Evolutionary conservation across 345 rosid genomes (phyloP).

Genomic region (Brassica nigra): DNA sequence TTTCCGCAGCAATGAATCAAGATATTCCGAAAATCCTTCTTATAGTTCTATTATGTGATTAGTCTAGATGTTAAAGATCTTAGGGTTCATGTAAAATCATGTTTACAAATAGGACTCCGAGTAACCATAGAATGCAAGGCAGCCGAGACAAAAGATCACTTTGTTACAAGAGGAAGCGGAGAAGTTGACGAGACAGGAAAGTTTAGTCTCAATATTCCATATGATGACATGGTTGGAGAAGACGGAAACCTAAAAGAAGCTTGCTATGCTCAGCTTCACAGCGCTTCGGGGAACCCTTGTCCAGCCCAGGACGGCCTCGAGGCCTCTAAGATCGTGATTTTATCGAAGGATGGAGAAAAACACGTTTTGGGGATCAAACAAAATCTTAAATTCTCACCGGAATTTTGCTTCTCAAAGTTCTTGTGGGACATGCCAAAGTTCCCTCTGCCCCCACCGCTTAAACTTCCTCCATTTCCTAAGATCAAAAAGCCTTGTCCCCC

Average conservation of each 20-base stretch:
- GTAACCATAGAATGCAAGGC: slow-evolving; percentile 75
- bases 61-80: too few species aligned
- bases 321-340: slow-evolving; percentile 56
- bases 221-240: slow-evolving; percentile 51
- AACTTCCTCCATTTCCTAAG: slow-evolving; percentile 27
- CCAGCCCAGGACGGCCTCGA: slow-evolving; percentile 53
- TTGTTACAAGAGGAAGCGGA: slow-evolving; percentile 54
- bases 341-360: slow-evolving; percentile 43
- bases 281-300: slow-evolving; percentile 61
- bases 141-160: slow-evolving; percentile 46
- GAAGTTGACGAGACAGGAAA: slow-evolving; percentile 63
- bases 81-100: too few species aligned
- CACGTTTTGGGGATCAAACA: slow-evolving; percentile 54
- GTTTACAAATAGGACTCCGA: slow-evolving; percentile 55
- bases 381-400: slow-evolving; percentile 63
- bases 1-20: too few species aligned
- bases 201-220: slow-evolving; percentile 54
- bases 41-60: too few species aligned
- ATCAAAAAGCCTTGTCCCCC: slow-evolving; percentile 38
- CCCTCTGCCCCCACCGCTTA: slow-evolving; percentile 31
- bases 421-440: slow-evolving; percentile 53
- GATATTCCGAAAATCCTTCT: too few species aligned
- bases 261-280: slow-evolving; percentile 83
- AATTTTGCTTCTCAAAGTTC: slow-evolving; percentile 57
- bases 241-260: slow-evolving; percentile 60